Evolutionary conservation across 108 stramenopile genomes (phyloP).

Genomic region (Stephanodiscus triporus): DNA sequence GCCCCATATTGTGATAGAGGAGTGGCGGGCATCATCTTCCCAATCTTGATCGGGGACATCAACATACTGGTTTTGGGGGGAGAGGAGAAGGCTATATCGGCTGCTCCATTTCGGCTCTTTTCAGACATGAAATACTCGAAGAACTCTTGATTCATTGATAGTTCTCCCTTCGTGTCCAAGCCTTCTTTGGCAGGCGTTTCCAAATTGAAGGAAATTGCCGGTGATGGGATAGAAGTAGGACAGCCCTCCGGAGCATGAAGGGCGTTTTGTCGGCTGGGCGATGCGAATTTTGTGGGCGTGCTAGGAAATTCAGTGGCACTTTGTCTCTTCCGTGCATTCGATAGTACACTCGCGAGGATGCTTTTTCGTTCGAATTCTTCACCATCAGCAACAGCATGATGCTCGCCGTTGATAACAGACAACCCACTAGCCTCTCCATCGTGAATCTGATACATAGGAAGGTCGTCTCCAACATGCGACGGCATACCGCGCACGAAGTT

Average conservation of each 20-base stretch:
- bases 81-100: slow-evolving; percentile 15
- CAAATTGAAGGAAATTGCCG: slow-evolving; percentile 20
- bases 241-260: slow-evolving; percentile 1
- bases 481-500: slow-evolving; percentile 13
- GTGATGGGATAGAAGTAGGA: slow-evolving; percentile 13
- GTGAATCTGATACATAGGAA: slow-evolving; percentile 13
- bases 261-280: slow-evolving; percentile 12
- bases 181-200: slow-evolving; percentile 26
- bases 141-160: slow-evolving; percentile 32
- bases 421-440: slow-evolving; percentile 29
- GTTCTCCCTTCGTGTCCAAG: slow-evolving; percentile 1
- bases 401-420: slow-evolving; percentile 28
- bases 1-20: slow-evolving; percentile 36
- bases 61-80: slow-evolving; percentile 6
- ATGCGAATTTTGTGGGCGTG: slow-evolving; percentile 33
- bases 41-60: slow-evolving; percentile 19
- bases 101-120: slow-evolving; percentile 12
- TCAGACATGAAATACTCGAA: slow-evolving; percentile 48
- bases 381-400: not conserved
- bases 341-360: slow-evolving; percentile 35
- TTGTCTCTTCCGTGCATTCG: slow-evolving; percentile 28
- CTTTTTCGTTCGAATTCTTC: slow-evolving; percentile 12
- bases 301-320: slow-evolving; percentile 15
- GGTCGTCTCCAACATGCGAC: slow-evolving; percentile 5
- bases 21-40: slow-evolving; percentile 20